Evolutionary conservation across 2,329 filamentous ascomycete genomes (phyloP), one percentile per base, ranked within the genome.

Genomic region (Phialophora chinensis): DNA sequence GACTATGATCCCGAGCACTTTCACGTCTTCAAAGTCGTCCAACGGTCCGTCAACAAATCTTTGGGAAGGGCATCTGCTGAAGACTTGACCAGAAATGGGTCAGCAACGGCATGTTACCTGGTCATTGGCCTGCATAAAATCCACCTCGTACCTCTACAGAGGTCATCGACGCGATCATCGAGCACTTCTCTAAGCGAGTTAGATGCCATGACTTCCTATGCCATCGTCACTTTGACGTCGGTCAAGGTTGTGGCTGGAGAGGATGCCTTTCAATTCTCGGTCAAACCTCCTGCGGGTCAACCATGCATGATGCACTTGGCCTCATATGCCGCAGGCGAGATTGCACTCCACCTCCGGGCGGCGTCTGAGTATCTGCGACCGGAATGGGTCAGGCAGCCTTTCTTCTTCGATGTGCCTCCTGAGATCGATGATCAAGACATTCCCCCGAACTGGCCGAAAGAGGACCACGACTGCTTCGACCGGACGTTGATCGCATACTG

Each of bases 1-100:
- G 89, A 91, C 75, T 91, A 91, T 74, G 87, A 90, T 70, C 86
- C 88, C 35, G 80, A 84, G 33, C 85, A 87, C 68, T 91, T 90
- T 75, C 85, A 86, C 68, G 86, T 91, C 72, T 91, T 89, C 79
- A 87, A 88, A 67, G 88, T 90, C 8, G 87, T 90, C 29, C 86
- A 89, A 73, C 84, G 88, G 68, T 82, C 85, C n/a, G 78, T 82
- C 12, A 81, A 81, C 70, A 89, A 88, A 76, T 80, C 82, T 20
- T 78, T 80, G 35, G 80, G 81, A 38, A 81, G 85, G 62, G 84
- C 87, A 2, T 89, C 89, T 7, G 85, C 85, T 17, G 89, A 91
- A 66, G 89, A 91, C 71, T 76, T 91, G 52, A 83, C 86, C 57
- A 91, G 90, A 73, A 77, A 88, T 31, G 84, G 84, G 47, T 87